Base-by-base conservation (phyloP, 768 basidiomycete species). In the Gloeostereum incarnatum region DNA sequence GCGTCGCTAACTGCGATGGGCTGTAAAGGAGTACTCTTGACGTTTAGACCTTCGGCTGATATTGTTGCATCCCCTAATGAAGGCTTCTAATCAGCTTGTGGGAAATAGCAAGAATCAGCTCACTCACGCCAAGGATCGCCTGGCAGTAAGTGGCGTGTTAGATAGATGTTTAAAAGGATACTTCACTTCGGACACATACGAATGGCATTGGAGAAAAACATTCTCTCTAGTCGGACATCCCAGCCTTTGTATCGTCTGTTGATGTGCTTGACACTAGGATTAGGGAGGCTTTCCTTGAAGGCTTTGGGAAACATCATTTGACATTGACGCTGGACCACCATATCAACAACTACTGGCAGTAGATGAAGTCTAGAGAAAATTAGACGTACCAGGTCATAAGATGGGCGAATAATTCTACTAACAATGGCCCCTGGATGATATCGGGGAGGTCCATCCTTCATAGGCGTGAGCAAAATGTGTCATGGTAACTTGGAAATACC, bases 61-160 rank as follows among this genome's bases (percentile, higher is more conserved):
- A 83, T 62, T 0, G 81, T 84, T 5, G 75, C 71, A 38, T 78
- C 75, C n/a, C n/a, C n/a, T n/a, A n/a, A n/a, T n/a, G n/a, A n/a
- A n/a, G n/a, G n/a, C n/a, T n/a, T n/a, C n/a, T n/a, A n/a, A n/a
- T n/a, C n/a, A n/a, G n/a, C n/a, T n/a, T n/a, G n/a, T n/a, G n/a
- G n/a, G n/a, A n/a, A n/a, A n/a, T n/a, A n/a, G n/a, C n/a, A n/a
- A n/a, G n/a, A n/a, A n/a, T n/a, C n/a, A n/a, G n/a, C n/a, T n/a
- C n/a, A n/a, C n/a, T n/a, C n/a, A 35, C 72, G 67, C 81, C 81
- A 85, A 13, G 83, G 81, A 48, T 85, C 81, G 31, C 78, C 81
- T 83, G 33, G 16, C 17, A 39, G 13, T 47, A 2, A 31, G 18
- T 38, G 5, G 19, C 19, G 19, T 18, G 4, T 22, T 9, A 18